Conservation (phyloP, 2,329 filamentous ascomycete species). For the Curvularia sp. region DNA sequence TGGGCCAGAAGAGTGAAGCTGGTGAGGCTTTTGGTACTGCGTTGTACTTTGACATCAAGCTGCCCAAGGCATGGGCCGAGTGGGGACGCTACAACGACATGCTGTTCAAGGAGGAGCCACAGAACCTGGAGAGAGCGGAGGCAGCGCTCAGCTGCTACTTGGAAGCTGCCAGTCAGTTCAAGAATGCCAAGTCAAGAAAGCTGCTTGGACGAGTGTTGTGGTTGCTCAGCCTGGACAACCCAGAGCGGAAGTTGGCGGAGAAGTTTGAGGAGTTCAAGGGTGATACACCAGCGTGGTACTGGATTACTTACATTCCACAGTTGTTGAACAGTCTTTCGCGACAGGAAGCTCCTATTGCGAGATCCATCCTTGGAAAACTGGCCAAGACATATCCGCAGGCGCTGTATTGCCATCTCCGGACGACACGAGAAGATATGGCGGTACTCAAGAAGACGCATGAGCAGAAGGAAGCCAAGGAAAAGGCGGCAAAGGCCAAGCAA, state of each 20-base stretch:
- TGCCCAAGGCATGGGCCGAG: slow-evolving; percentile 98
- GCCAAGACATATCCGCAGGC: slow-evolving; percentile 94
- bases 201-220: slow-evolving; percentile 91
- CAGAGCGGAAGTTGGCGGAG: slow-evolving; percentile 79
- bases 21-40: slow-evolving; percentile 95
- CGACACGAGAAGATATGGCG: slow-evolving; percentile 91
- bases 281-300: slow-evolving; percentile 98
- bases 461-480: slow-evolving; percentile 65
- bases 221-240: slow-evolving; percentile 92
- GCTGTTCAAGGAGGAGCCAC: slow-evolving; percentile 89
- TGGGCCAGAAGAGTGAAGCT: slow-evolving; percentile 88
- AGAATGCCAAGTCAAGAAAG: slow-evolving; percentile 95
- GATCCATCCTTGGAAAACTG: slow-evolving; percentile 87
- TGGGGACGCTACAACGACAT: slow-evolving; percentile 99
- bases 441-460: slow-evolving; percentile 89
- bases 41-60: slow-evolving; percentile 91
- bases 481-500: slow-evolving; percentile 65
- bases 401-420: slow-evolving; percentile 93
- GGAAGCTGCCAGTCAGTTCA: slow-evolving; percentile 94
- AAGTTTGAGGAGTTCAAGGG: slow-evolving; percentile 97
- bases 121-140: slow-evolving; percentile 81
- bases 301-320: slow-evolving; percentile 99
- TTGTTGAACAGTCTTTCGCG: slow-evolving; percentile 89
- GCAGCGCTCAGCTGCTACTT: slow-evolving; percentile 96
- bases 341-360: slow-evolving; percentile 86